These are phyloP conservation scores for Aspergillus sp. DNA, from an alignment of 2,329 filamentous ascomycete genomes.

Conservation along the genomic window DNA sequence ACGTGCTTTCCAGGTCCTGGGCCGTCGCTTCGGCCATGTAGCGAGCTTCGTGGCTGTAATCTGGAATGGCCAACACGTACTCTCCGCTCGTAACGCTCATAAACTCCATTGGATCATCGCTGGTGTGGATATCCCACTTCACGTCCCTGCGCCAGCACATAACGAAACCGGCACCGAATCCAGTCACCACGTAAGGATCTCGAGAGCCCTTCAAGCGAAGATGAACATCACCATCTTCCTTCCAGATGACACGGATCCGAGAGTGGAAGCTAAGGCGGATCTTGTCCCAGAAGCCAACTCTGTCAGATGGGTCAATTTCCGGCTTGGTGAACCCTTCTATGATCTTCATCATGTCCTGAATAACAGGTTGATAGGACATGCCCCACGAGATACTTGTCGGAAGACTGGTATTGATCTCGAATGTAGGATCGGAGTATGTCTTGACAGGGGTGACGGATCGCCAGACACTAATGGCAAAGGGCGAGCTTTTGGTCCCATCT, in stretches of 20 bases:
- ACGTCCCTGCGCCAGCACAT: conserved; percentile 99
- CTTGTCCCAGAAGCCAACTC: conserved; percentile 98
- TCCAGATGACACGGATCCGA: conserved; percentile 84
- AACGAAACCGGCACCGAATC: conserved; percentile 88
- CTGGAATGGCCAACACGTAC: conserved; percentile 90
- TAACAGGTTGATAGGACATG: conserved; percentile 93
- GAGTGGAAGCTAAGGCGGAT: conserved; percentile 93
- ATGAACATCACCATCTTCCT: conserved; percentile 92
- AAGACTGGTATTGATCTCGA: conserved; percentile 90
- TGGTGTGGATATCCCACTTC: conserved; percentile 77
- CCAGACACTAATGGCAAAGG: conserved; percentile 81
- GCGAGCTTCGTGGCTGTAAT: conserved; percentile 84
- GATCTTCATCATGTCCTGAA: conserved; percentile 99
- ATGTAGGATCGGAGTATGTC: conserved; percentile 86
- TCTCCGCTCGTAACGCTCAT: conserved; percentile 96
- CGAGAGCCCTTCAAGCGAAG: conserved; percentile 83
- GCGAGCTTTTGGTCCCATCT: conserved; percentile 58
- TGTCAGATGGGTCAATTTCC: conserved; percentile 87
- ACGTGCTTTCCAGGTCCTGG: conserved; percentile 58
- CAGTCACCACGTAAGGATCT: conserved; percentile 90
- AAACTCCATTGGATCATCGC: conserved; percentile 85
- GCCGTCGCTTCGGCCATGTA: conserved; percentile 51
- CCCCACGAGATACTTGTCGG: conserved; percentile 96
- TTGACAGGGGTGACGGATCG: conserved; percentile 94
- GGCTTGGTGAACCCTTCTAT: conserved; percentile 97